A percentile compares a stretch with the other conserved stretches of the same genome.
Conservation (phyloP, 345 rosid genomes). For the Lepidium sativum region DNA sequence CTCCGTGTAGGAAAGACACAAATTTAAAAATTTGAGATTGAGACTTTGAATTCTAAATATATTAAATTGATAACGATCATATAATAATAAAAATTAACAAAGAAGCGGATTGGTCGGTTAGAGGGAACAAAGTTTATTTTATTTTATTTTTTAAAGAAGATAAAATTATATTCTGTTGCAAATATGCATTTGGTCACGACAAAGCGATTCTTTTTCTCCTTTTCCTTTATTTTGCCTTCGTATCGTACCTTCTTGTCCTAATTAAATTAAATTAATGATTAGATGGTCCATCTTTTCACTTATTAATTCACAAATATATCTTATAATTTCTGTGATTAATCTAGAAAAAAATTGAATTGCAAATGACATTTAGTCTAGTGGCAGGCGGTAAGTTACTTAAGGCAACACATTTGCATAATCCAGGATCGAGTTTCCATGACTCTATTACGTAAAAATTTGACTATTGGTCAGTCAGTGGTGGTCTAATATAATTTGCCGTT, state of each 20-base stretch:
- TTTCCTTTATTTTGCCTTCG: constrained; percentile 4
- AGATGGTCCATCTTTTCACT: neutral
- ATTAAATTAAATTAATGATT: neutral
- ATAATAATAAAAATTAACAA: neutral
- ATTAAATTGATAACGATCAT: neutral
- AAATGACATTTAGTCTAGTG: too few relatives aligned
- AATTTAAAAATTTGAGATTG: neutral
- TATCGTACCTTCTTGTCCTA: constrained; percentile 16
- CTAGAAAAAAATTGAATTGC: too few relatives aligned
- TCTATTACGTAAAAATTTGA: too few relatives aligned
- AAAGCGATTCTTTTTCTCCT: constrained; percentile 18
- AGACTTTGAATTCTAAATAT: neutral
- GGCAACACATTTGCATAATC: too few relatives aligned
- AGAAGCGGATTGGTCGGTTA: constrained; percentile 19
- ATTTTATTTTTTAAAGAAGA: neutral
- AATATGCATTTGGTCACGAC: constrained; percentile 34
- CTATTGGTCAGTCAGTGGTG: too few relatives aligned
- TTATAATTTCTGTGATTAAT: too few relatives aligned
- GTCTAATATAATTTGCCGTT: too few relatives aligned
- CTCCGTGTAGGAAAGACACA: too few relatives aligned
- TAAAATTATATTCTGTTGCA: constrained; percentile 14
- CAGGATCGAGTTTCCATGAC: too few relatives aligned
- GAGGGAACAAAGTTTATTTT: neutral
- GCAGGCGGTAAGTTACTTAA: too few relatives aligned
- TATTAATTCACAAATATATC: too few relatives aligned